Evolutionary conservation across 805 yeast species (phyloP), one percentile per base, ranked within the genome.

Genomic region (Babjeviella inositovora): DNA sequence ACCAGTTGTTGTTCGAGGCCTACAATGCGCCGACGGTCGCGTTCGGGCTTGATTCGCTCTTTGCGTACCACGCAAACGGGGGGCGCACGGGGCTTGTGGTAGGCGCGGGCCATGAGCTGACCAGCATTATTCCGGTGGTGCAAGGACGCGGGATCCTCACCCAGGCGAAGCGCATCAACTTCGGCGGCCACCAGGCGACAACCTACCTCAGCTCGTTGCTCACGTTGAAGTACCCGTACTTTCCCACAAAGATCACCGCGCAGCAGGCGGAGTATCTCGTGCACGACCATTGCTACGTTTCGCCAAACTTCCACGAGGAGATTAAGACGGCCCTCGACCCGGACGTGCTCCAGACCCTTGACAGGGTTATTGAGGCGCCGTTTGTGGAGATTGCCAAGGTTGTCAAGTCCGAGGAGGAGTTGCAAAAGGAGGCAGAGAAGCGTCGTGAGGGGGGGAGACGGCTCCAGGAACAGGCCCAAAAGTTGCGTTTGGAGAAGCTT

Each of bases 401-500:
- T 20, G 80, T 74, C 41, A 85, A 85, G 41, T 53, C 82, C 0
- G 90, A 75, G 29, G 94, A 81, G 44, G 96, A 87, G 41, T 46
- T 85, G 13, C 70, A 66, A 11, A 45, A 62, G 13, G 84, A 79
- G 32, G 74, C 85, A 2, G 87, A 76, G 33, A 72, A 75, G 40
- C 62, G 93, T 29, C 63, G 66, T 35, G 95, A 84, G 40, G 77
- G 76, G 31, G 96, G 96, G 6, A 66, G 74, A 32, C 60, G 93
- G 32, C 57, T 92, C 30, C 97, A 90, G 48, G 93, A 81, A 38
- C 95, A 84, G 46, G 96, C 96, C 0, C 84, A 75, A 35, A 75
- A 72, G 38, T 74, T 72, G 33, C 56, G 98, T 26, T 45, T 70
- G 7, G 95, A 87, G 41, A 84, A 80, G 38, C 48, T 81, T 21